Conservation (phyloP, 164 flowering plant species). For the Piper longum region DNA sequence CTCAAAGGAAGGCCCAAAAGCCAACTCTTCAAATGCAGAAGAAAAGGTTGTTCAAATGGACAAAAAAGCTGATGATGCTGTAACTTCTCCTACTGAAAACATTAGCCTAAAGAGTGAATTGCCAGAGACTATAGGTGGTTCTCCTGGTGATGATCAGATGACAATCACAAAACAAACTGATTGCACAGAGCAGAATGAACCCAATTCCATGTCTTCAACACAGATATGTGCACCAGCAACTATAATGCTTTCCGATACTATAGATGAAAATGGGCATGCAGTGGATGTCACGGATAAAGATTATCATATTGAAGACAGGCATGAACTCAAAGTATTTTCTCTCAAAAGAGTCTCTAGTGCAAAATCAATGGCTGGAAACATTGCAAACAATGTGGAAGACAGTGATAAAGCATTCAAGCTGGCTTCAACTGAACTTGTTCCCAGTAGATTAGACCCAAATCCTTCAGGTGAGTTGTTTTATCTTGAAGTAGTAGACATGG, state of each 20-base stretch:
- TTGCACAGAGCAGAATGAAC: no score
- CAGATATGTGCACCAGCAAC: no score
- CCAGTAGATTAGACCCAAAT: slow-evolving; percentile 3
- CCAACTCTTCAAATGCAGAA: neutral
- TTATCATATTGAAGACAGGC: no score
- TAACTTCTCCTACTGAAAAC: neutral
- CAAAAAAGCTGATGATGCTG: neutral
- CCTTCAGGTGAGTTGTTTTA: slow-evolving; percentile 8
- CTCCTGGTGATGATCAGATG: neutral
- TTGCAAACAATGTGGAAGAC: no score
- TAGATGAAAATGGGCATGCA: no score
- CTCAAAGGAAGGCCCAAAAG: no score
- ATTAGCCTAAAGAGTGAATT: neutral
- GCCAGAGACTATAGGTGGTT: neutral
- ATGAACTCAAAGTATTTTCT: no score
- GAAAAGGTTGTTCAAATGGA: neutral
- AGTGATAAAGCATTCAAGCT: neutral
- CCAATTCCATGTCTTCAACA: neutral
- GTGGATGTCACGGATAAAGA: no score
- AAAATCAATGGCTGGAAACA: no score
- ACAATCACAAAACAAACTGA: neutral
- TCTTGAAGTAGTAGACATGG: slow-evolving; percentile 11
- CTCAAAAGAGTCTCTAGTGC: no score
- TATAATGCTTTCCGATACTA: no score
- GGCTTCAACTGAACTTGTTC: slow-evolving; percentile 3